Base-by-base conservation (phyloP, 352 stramenopile genomes). In the Aphanomyces stellatus region DNA sequence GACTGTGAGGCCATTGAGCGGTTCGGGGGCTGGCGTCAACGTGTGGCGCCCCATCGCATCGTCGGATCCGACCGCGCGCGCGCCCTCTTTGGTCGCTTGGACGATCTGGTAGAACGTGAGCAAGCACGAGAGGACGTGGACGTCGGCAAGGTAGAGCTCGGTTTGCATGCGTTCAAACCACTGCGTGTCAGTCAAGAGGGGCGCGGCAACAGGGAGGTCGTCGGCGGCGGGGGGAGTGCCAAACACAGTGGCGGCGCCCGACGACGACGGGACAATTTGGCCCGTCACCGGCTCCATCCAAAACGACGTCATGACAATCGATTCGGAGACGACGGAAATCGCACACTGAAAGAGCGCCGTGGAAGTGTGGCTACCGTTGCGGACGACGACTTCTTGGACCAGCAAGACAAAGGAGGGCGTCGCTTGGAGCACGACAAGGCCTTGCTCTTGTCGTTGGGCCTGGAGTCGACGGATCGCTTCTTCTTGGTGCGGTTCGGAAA, bases 261-360 rank as follows among this genome's bases (percentile, higher is more conserved):
- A 11, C 7, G 46, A 27, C 24, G 37, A 4, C 22, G 48, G 13
- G 24, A 30, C n/a, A 10, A 67, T 49, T 1, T 10, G 17, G 1
- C 60, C 60, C 17, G 37, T 67, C 34, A 92, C 82, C 2, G 87
- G 87, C 66, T 95, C 87, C 85, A 95, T 93, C 87, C 87, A 95
- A 35, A 95, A 85, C 6, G 85, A 93, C 10, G 85, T 95, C 75
- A 91, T 78, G 34, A 95, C 69, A n/a, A 74, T 87, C 34, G 81
- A 85, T 51, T 90, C 83, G 1, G 85, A 88, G 1, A 92, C 73
- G 49, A 82, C 76, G 27, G 75, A 77, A 48, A 95, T 73, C 1
- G 75, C 85, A 72, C 93, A 95, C 72, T 95, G 87, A 30, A 93
- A 74, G 6, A 92, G 51, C 1, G 80, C 87, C 2, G 84, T 88